Base-by-base conservation (phyloP, 768 basidiomycete species). In the Russula sp. region DNA sequence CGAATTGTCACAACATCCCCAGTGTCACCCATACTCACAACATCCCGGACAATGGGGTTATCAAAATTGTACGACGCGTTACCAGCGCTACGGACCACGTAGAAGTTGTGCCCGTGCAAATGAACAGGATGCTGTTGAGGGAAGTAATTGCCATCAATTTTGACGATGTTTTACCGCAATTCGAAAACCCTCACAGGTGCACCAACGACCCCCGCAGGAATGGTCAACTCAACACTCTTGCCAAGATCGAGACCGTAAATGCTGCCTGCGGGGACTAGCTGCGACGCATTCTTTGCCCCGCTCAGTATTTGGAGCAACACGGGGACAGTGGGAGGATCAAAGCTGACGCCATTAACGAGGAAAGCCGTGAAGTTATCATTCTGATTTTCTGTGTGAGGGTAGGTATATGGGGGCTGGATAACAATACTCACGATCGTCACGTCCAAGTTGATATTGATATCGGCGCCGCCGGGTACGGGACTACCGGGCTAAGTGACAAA, bases 1-100 rank as follows among this genome's bases (percentile, higher is more conserved):
- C 74, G 67, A 54, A 75, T 63, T 5, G 70, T 64, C 7, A 70
- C 67, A 5, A 69, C 51, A 14, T 63, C 63, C 14, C 55, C 42
- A 7, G 38, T 0, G 13, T 22, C 40, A 11, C 66, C 63, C 2
- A 67, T 67, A 40, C 53, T 62, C 30, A 70, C 69, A 7, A 67
- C 65, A 44, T 70, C 69, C 5, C 69, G 66, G 9, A 48, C 16
- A 18, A 64, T 52, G 2, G 70, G 70, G 32, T 71, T 49, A 1
- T 49, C 40, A 14, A 49, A 70, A 49, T 71, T 71, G 50, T 65
- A 68, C 5, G 69, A n/a, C 2, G 70, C 28, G 18, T 58, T 63
- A 2, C 64, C 62, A 11, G 70, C 67, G 20, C 59, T 62, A 26
- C 70, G 70, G 6, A 71, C 61, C 3, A 71, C 70, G 22, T 48